Percentiles rank a stretch among this genome's conserved stretches.
These are phyloP conservation scores for Ulota crispa DNA, from an alignment of 225 moss, liverwort and hornwort species.

Conservation along the genomic window DNA sequence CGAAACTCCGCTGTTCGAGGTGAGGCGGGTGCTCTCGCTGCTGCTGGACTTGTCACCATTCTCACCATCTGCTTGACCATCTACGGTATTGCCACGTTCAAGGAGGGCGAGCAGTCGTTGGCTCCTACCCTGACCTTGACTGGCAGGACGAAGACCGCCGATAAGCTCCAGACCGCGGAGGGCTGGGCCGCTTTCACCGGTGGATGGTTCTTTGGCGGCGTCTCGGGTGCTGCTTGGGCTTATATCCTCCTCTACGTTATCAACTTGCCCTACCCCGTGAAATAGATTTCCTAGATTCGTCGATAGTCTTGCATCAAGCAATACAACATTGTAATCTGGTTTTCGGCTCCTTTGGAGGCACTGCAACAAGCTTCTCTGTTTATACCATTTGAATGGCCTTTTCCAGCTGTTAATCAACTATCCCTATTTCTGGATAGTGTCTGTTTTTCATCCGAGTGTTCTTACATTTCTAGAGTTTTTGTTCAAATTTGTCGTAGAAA, in stretches of 20 bases:
- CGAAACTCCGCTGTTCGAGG: conserved; percentile 73
- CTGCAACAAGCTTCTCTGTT: conserved; percentile 44
- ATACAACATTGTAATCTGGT: conserved; percentile 46
- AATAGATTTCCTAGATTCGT: conserved; percentile 55
- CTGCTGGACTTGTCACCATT: conserved; percentile 84
- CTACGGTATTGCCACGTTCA: conserved; percentile 94
- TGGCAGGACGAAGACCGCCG: conserved; percentile 83
- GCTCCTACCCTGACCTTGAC: conserved; percentile 79
- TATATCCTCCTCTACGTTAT: conserved; percentile 89
- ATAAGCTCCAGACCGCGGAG: conserved; percentile 92
- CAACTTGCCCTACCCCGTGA: conserved; percentile 84
- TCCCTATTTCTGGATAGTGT: neutral
- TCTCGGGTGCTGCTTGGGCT: conserved; percentile 91
- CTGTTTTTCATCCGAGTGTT: neutral
- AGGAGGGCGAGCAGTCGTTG: conserved; percentile 72
- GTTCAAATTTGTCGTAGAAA: neutral
- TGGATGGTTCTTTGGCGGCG: conserved; percentile 93
- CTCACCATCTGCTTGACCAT: conserved; percentile 81
- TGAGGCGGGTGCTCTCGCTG: conserved; percentile 66
- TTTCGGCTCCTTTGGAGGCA: conserved; percentile 12
- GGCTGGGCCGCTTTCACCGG: conserved; percentile 96
- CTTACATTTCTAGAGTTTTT: neutral
- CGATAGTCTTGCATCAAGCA: conserved; percentile 49
- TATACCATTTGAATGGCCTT: conserved; percentile 15
- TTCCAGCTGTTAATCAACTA: neutral